Percentiles rank a stretch among this genome's conserved stretches.
phyloP scores from a whole-genome alignment of 148 eudicot genomes.

The Rhododendron simsii region DNA sequence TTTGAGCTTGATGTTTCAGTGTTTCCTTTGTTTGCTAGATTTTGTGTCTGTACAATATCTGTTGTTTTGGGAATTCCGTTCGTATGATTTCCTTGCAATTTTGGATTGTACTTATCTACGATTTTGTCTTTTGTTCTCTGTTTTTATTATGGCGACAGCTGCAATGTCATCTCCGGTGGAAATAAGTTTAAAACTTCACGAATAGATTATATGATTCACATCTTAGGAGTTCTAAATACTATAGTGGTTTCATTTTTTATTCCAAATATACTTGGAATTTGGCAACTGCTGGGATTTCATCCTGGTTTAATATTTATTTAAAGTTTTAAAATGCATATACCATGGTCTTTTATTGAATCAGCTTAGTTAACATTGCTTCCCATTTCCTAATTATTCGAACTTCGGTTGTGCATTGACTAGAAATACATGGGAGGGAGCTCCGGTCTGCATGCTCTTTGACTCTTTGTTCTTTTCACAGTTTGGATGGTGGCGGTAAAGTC shows the following conservation, averaged over 20 bases:
- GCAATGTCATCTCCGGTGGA: background rate
- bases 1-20: slow-evolving; percentile 4
- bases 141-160: background rate
- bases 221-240: background rate
- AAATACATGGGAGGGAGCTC: background rate
- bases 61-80: background rate
- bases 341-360: background rate
- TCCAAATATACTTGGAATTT: background rate
- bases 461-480: background rate
- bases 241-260: background rate
- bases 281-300: background rate
- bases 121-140: background rate
- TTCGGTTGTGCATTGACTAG: background rate
- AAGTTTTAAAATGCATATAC: background rate
- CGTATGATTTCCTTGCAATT: background rate
- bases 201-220: background rate
- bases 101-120: too few species aligned
- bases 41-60: background rate
- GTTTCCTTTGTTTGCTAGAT: background rate
- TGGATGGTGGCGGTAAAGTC: background rate
- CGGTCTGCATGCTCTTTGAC: background rate
- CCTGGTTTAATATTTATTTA: background rate
- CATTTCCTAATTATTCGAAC: background rate
- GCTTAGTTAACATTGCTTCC: background rate
- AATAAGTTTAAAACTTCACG: background rate